Percentiles rank a stretch among this genome's conserved stretches.
Evolutionary conservation across 208 protist species (phyloP).

Genomic region (Wallacemonas collosoma): DNA sequence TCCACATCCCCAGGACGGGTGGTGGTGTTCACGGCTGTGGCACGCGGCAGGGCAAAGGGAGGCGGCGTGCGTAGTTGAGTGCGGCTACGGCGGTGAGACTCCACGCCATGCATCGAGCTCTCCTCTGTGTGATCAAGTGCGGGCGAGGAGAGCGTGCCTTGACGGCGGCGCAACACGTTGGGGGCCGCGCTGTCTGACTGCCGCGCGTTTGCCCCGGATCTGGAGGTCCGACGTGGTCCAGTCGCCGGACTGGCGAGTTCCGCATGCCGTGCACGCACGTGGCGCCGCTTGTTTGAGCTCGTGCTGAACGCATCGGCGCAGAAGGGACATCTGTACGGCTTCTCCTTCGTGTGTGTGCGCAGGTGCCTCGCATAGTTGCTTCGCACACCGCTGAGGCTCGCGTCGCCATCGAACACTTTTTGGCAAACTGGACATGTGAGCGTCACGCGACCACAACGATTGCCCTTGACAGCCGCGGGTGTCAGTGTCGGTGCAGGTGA

Average conservation of each 20-base stretch:
- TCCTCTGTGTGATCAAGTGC: not conserved
- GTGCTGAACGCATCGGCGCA: constrained; percentile 70
- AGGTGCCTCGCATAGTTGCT: constrained; percentile 85
- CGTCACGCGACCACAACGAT: constrained; percentile 1
- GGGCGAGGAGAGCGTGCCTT: not conserved
- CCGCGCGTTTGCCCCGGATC: too few relatives aligned
- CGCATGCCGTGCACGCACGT: constrained; percentile 44
- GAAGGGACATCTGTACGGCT: constrained; percentile 64
- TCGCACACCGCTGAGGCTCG: constrained; percentile 53
- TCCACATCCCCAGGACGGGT: not conserved
- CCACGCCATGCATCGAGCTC: too few relatives aligned
- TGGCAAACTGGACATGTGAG: constrained; percentile 65
- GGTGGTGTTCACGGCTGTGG: not conserved
- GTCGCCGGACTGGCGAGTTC: constrained; percentile 28
- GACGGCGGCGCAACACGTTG: not conserved
- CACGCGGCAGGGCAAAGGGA: constrained; percentile 19
- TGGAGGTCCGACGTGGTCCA: not conserved
- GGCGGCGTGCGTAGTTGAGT: constrained; percentile 7
- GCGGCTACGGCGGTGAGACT: not conserved
- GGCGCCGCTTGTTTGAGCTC: constrained; percentile 53
- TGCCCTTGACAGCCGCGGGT: too few relatives aligned
- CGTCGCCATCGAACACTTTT: constrained; percentile 53
- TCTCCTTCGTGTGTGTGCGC: constrained; percentile 63
- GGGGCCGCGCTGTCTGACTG: not conserved
- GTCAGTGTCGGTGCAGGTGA: too few relatives aligned